Evolutionary conservation across 371 early-diverging fungal genomes (phyloP).

Genomic region (Apophysomyces trapeziformis): DNA sequence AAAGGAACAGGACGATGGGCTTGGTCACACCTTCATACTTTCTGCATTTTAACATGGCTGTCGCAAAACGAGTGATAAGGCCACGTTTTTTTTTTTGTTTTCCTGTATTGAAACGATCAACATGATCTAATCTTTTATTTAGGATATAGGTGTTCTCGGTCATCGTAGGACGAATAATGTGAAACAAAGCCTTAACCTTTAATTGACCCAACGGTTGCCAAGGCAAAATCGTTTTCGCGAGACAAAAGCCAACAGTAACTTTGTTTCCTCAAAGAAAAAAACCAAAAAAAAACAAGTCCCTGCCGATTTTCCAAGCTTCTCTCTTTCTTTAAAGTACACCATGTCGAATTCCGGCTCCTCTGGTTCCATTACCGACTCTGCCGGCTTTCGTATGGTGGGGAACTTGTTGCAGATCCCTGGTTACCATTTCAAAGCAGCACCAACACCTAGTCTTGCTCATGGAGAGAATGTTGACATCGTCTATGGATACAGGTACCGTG

Average conservation of each 20-base stretch:
- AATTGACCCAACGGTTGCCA: neutral
- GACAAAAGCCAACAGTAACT: neutral
- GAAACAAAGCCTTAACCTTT: neutral
- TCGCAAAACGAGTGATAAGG: neutral
- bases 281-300: neutral
- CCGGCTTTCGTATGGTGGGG: conserved; percentile 25
- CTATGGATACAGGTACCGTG: conserved; percentile 41
- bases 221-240: conserved; percentile 5
- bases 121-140: no score
- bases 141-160: neutral
- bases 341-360: conserved; percentile 45
- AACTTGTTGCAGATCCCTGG: conserved; percentile 44
- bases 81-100: neutral
- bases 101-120: no score
- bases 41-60: no score
- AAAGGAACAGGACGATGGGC: no score
- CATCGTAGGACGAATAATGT: neutral
- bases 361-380: conserved; percentile 39
- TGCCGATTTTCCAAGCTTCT: neutral
- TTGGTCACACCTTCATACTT: no score
- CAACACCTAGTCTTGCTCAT: conserved; percentile 36
- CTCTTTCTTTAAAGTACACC: conserved; percentile 9
- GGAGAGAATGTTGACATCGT: conserved; percentile 47
- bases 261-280: neutral
- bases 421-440: conserved; percentile 43